Percentiles rank a stretch among this genome's conserved stretches.
phyloP scores from a whole-genome alignment of 805 yeast genomes.

The Ogataea haglerorum region DNA sequence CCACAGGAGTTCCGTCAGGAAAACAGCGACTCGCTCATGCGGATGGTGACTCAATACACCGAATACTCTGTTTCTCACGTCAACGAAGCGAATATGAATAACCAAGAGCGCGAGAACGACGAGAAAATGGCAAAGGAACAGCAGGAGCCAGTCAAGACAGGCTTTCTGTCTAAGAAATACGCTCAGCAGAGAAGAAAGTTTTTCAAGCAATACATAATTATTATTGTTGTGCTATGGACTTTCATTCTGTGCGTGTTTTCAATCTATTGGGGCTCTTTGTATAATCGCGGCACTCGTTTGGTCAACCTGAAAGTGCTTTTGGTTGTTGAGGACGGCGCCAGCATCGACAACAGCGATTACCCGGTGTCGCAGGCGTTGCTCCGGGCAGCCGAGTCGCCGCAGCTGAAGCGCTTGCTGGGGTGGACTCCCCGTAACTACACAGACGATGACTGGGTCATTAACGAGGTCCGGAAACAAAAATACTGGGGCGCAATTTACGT shows the following conservation, averaged over 20 bases:
- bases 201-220: constrained; percentile 12
- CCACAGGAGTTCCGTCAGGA: neutral
- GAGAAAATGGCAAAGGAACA: constrained; percentile 1
- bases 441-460: constrained; percentile 36
- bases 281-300: constrained; percentile 30
- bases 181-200: constrained; percentile 10
- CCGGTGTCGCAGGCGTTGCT: constrained; percentile 32
- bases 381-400: constrained; percentile 14
- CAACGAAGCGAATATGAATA: constrained; percentile 2
- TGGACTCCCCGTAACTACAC: constrained; percentile 36
- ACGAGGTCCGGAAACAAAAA: constrained; percentile 48
- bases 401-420: constrained; percentile 26
- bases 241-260: constrained; percentile 40
- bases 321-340: constrained; percentile 34
- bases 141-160: constrained; percentile 1
- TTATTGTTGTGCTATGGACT: constrained; percentile 31
- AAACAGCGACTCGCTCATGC: constrained; percentile 9
- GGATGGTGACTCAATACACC: constrained; percentile 25
- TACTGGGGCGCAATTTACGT: constrained; percentile 66
- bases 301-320: constrained; percentile 38
- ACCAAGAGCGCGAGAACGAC: constrained; percentile 1
- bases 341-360: constrained; percentile 24
- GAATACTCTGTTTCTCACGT: constrained; percentile 19
- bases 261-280: constrained; percentile 49
- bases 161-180: constrained; percentile 20